Evolutionary conservation across 345 rosid genomes (phyloP), one percentile per base, ranked within the genome.

Genomic region (Camelina hispida): DNA sequence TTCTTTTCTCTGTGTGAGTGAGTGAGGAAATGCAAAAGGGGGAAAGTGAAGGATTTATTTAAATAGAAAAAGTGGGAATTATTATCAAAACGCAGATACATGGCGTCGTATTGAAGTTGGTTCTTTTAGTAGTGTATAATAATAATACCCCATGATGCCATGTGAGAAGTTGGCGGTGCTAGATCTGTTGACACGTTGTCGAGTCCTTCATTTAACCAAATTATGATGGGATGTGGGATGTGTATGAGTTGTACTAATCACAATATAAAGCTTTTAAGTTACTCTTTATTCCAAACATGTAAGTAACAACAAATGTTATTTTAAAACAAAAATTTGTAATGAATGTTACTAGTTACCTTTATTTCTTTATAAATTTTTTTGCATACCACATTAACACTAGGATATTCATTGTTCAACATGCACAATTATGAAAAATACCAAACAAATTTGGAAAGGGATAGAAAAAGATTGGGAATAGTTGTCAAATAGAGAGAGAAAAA

Each of bases 151-250:
- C 77, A 71, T 43, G 48, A 42, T 50, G 57, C 73, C 81, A 78
- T 78, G 81, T 78, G 81, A 78, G 59, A 63, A 65, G 65, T 66
- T 59, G 44, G 64, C 73, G 81, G 73, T 78, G 77, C 52, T 67
- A 78, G 74, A 71, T 78, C 81, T 78, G 59, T 66, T 78, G 73
- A 71, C 74, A 78, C 81, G 74, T 73, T 78, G 70, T 61, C 66
- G 42, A 51, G 9, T 34, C 7, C 11, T 43, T 44, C 4, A 44
- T 54, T 68, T 1, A 47, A 38, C 58, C 48, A 76, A 47, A 69
- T 56, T 69, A 76, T 61, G 71, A 65, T 42, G 72, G 56, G 55
- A 47, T 47, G 57, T 68, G 73, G 74, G 64, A 71, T 64, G 68
- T 65, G 72, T 38, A 77, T 77, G 81, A 71, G 77, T 71, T 77